phyloP scores from a whole-genome alignment of 192 early-diverging fungal species.

The Coemansia sp. region DNA sequence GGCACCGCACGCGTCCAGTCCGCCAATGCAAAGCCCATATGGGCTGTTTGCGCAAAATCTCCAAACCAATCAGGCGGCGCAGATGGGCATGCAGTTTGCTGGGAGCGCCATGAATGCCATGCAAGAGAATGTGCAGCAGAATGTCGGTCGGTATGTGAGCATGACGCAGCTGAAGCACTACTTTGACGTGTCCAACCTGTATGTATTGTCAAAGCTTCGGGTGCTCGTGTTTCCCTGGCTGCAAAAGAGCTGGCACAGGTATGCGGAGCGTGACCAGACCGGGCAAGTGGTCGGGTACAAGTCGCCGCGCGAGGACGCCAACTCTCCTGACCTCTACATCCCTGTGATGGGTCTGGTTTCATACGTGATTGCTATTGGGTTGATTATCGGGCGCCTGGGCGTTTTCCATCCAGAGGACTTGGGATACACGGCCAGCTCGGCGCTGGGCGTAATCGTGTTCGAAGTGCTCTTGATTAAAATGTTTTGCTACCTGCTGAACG shows the following conservation, averaged over 20 bases:
- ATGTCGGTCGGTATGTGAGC: slow-evolving; percentile 82
- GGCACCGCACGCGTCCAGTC: too few species aligned
- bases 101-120: slow-evolving; percentile 75
- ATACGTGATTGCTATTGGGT: slow-evolving; percentile 76
- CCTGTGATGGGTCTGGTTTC: slow-evolving; percentile 92
- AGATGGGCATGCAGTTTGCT: slow-evolving; percentile 95
- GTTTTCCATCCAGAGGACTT: slow-evolving; percentile 85
- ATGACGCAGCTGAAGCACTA: slow-evolving; percentile 83
- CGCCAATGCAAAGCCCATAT: slow-evolving; percentile 19
- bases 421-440: slow-evolving; percentile 78
- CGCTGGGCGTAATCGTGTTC: slow-evolving; percentile 69
- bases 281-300: slow-evolving; percentile 74
- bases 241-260: slow-evolving; percentile 78
- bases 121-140: slow-evolving; percentile 84
- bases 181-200: slow-evolving; percentile 93
- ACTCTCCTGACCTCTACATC: slow-evolving; percentile 96
- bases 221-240: slow-evolving; percentile 88
- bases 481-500: slow-evolving; percentile 82
- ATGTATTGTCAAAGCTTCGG: slow-evolving; percentile 82
- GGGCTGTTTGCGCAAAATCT: slow-evolving; percentile 27
- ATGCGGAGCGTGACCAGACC: slow-evolving; percentile 68
- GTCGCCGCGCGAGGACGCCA: slow-evolving; percentile 86
- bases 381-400: slow-evolving; percentile 58
- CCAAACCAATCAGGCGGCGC: slow-evolving; percentile 67
- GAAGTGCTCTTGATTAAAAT: slow-evolving; percentile 82